These are phyloP conservation scores for Eucalyptus curtisii DNA, from an alignment of 345 rosid genomes.

Conservation along the genomic window DNA sequence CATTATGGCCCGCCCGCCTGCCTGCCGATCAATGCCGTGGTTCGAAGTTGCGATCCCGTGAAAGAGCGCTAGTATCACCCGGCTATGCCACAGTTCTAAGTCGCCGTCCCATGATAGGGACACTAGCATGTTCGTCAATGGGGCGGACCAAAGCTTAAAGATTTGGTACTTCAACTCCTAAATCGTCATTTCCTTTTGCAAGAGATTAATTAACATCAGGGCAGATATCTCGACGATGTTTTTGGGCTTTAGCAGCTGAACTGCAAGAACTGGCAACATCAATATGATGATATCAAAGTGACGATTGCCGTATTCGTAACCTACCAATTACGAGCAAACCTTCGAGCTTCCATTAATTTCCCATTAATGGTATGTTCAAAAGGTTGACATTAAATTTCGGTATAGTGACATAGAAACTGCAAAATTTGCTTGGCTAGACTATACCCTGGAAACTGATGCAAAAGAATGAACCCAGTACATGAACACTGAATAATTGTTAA, in stretches of 20 bases:
- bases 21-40: background rate
- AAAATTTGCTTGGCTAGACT: background rate
- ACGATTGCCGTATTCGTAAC: accelerated
- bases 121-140: background rate
- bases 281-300: background rate
- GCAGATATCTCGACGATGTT: accelerated
- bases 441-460: background rate
- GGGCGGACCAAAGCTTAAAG: background rate
- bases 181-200: background rate
- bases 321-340: background rate
- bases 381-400: background rate
- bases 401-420: background rate
- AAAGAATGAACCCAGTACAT: background rate
- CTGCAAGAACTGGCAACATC: background rate
- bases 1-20: background rate
- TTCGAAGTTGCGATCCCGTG: background rate
- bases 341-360: background rate
- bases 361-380: background rate
- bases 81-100: background rate
- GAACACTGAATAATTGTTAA: background rate
- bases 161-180: background rate
- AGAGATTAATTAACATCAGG: background rate
- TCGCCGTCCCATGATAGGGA: background rate
- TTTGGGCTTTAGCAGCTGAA: background rate
- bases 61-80: background rate